Evolutionary conservation across 208 protist species (phyloP), one percentile per base, ranked within the genome.

Genomic region (Crithidia sp.): DNA sequence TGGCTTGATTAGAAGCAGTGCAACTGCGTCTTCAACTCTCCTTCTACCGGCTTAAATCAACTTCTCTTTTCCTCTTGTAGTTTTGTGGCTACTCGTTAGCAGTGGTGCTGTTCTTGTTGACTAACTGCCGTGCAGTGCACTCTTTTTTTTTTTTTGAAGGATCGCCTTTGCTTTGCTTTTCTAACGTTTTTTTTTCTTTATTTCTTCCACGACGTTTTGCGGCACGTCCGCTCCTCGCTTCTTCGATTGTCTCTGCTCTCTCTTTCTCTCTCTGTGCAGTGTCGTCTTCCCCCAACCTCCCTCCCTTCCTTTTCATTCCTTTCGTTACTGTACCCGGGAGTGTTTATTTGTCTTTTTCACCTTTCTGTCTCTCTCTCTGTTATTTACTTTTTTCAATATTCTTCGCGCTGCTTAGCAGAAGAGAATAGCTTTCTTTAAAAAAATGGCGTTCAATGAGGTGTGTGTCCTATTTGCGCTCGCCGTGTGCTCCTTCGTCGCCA

Each of bases 401-500:
- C 14, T 6, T 28, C 28, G 28, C 28, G 28, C 28, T 28, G 28
- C 28, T 28, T 28, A 28, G 28, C 28, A 28, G 28, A 28, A 28
- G 28, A 28, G 1, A 28, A 28, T 28, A 28, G 28, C 28, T 28
- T 28, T 28, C 28, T 28, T 28, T 28, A 28, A 28, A 28, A 28
- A 28, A 19, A 71, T 71, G 67, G 19, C 43, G 3, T 56, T 45
- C 43, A 60, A 71, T n/a, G 65, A 63, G 36, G 50, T 76, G 50
- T 17, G 67, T 36, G 76, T 79, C 2, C 66, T 80, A 3, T 2
- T 81, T 13, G 68, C 58, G 28, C 16, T 84, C 14, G 69, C 70
- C 5, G 45, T 75, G 40, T 75, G 74, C 67, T 78, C 75, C 67
- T 83, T 79, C 36, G 16, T 77, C 8, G 66, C 82, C 28, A 86